Base-by-base conservation (phyloP, 805 yeast species). In the Pichia deserticola region DNA sequence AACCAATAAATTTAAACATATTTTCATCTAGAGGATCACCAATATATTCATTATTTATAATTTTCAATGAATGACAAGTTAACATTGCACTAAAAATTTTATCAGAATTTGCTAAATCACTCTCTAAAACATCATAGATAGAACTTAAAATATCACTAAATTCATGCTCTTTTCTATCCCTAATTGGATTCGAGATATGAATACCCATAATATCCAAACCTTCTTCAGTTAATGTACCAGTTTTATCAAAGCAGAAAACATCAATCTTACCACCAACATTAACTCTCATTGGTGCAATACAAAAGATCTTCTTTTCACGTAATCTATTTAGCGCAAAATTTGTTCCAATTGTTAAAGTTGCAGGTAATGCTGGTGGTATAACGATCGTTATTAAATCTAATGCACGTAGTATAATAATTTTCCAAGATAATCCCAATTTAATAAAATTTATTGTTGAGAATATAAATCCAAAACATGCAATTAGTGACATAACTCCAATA, bases 361-460 rank as follows among this genome's bases (percentile, higher is more conserved):
- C 99, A 0, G 99, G 99, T 42, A 93, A 74, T 0, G 99, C 99
- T 1, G 99, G 99, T 1, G 99, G 99, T 1, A 93, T 97, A 7
- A 93, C 99, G 63, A 93, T 89, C 0, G 99, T 93, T 48, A 93
- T 84, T 47, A 93, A 79, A 68, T 93, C 99, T 49, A 93, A 71
- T 0, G 98, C 98, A 57, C 99, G 77, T 49, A 93, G 70, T 6
- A 90, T 74, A 72, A 93, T 92, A 36, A 84, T 67, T 43, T 73
- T 73, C 53, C 77, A 76, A 5, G 84, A 81, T 37, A 93, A 66
- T 0, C 95, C 93, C 53, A 93, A 68, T 57, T 79, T 73, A 52
- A 92, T 76, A 64, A 93, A 93, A 61, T 89, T 87, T 54, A 83
- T 72, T 3, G 96, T 87, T 40, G 96, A 88, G 53, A 86, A 77